phyloP scores from a whole-genome alignment of 2,329 filamentous ascomycete species.

The Furcasterigmium furcatum region DNA sequence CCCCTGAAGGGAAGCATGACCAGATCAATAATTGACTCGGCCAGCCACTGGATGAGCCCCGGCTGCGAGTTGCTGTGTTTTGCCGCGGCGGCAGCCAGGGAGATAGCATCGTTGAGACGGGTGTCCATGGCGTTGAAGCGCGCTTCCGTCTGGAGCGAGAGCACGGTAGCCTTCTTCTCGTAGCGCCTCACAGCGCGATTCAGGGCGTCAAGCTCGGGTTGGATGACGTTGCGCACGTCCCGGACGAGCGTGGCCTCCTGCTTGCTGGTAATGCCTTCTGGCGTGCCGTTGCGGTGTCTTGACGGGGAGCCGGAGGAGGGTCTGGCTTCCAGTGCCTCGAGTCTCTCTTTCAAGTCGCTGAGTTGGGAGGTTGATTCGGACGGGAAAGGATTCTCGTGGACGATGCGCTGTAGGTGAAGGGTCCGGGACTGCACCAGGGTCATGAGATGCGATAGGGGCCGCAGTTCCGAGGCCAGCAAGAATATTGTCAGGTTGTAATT shows the following conservation, averaged over 20 bases:
- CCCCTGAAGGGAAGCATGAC: conserved; percentile 39
- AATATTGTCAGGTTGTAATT: conserved; percentile 94
- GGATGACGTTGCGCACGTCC: conserved; percentile 63
- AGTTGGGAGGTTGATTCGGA: conserved; percentile 35
- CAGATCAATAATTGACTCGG: conserved; percentile 29
- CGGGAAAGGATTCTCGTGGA: conserved; percentile 48
- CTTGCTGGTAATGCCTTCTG: conserved; percentile 30
- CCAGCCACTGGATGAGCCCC: conserved; percentile 31
- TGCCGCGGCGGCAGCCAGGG: conserved; percentile 75
- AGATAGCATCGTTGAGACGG: conserved; percentile 72
- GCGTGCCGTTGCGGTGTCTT: conserved; percentile 24
- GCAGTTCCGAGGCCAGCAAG: conserved; percentile 79
- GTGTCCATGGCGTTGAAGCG: conserved; percentile 70
- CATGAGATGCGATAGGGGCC: conserved; percentile 77
- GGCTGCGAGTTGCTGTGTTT: conserved; percentile 38
- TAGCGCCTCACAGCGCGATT: conserved; percentile 87
- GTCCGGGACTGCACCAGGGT: conserved; percentile 78
- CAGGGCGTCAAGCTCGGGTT: conserved; percentile 82
- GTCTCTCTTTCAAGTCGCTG: conserved; percentile 57
- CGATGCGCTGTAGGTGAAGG: conserved; percentile 74
- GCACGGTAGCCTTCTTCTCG: conserved; percentile 79
- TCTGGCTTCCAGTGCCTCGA: conserved; percentile 68
- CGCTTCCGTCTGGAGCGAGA: conserved; percentile 73
- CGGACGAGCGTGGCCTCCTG: conserved; percentile 41
- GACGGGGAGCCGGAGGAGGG: conserved; percentile 31